Conservation (phyloP, 163 green algal species). For the Scenedesmus sp. region DNA sequence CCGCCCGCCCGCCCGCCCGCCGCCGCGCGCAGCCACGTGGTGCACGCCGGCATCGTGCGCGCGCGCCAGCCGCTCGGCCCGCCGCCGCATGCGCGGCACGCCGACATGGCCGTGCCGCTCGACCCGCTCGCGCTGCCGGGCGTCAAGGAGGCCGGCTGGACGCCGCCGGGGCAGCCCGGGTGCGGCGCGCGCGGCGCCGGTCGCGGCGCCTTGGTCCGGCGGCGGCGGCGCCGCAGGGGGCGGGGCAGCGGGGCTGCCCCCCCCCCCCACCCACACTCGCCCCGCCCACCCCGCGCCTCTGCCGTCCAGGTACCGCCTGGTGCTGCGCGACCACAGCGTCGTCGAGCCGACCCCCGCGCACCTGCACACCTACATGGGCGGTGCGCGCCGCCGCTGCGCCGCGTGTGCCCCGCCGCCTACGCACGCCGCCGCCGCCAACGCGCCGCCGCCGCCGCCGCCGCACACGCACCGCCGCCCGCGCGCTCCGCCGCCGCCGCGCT, state of each 20-base stretch:
- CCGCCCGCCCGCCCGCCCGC: too few relatives aligned
- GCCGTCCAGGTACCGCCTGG: conserved; percentile 46
- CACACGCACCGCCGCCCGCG: too few relatives aligned
- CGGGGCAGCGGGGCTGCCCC: too few relatives aligned
- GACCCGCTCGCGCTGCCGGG: conserved; percentile 50
- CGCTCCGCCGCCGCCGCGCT: not conserved
- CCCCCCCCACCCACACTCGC: too few relatives aligned
- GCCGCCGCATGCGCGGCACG: not conserved
- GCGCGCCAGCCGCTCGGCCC: not conserved
- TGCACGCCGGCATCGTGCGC: conserved; percentile 56
- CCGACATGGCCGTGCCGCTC: conserved; percentile 10
- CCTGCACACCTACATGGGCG: conserved; percentile 30
- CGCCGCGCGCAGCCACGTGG: too few relatives aligned
- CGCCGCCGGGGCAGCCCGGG: not conserved
- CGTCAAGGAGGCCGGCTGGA: conserved; percentile 79
- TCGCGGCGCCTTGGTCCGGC: too few relatives aligned
- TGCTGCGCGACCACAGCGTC: conserved; percentile 36
- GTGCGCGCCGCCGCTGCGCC: not conserved
- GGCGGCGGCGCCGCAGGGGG: too few relatives aligned
- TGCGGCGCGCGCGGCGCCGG: too few relatives aligned
- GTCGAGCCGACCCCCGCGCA: not conserved
- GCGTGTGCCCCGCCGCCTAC: too few relatives aligned
- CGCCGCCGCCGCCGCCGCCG: too few relatives aligned
- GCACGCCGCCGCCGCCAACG: too few relatives aligned
- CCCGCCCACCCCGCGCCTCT: too few relatives aligned